phyloP scores from a whole-genome alignment of 1,284 basidiomycete genomes.

The Ustilago crameri region DNA sequence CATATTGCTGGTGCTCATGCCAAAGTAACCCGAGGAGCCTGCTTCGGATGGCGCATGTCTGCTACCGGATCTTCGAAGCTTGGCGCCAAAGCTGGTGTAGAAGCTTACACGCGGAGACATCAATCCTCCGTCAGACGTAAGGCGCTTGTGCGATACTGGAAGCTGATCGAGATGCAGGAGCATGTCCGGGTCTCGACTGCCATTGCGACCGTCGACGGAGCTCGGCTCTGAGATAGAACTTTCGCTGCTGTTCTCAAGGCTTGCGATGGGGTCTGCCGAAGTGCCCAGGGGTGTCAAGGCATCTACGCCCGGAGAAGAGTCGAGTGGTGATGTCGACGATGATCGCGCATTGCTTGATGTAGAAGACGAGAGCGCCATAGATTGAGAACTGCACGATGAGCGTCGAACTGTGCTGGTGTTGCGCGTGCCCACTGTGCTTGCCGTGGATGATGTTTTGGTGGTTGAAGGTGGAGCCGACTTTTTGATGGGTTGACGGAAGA shows the following conservation, averaged over 20 bases:
- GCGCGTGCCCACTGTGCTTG: conserved; percentile 11
- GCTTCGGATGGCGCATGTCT: conserved; percentile 20
- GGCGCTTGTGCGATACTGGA: conserved; percentile 5
- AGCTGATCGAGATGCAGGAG: conserved; percentile 26
- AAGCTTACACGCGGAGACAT: conserved; percentile 28
- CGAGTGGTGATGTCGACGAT: conserved; percentile 7
- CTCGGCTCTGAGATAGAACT: conserved; percentile 27
- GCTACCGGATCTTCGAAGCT: conserved; percentile 23
- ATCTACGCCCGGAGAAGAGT: conserved; percentile 9
- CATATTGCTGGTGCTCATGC: conserved; percentile 19
- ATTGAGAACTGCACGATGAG: background rate
- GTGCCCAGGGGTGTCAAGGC: conserved; percentile 6
- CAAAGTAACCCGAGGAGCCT: conserved; percentile 23
- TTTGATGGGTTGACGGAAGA: conserved; percentile 37
- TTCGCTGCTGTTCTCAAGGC: conserved; percentile 24
- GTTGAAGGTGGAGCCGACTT: background rate
- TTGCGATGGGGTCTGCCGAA: conserved; percentile 11
- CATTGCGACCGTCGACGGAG: conserved; percentile 22
- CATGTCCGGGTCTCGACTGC: conserved; percentile 20
- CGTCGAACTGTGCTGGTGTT: conserved; percentile 7
- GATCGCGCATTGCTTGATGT: background rate
- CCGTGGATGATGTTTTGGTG: conserved; percentile 17
- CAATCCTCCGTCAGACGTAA: conserved; percentile 8
- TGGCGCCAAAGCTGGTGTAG: conserved; percentile 39
- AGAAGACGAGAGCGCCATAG: background rate